Evolutionary conservation across 2,329 filamentous ascomycete species (phyloP), one percentile per base, ranked within the genome.

Genomic region (Atkinsonella texensis): DNA sequence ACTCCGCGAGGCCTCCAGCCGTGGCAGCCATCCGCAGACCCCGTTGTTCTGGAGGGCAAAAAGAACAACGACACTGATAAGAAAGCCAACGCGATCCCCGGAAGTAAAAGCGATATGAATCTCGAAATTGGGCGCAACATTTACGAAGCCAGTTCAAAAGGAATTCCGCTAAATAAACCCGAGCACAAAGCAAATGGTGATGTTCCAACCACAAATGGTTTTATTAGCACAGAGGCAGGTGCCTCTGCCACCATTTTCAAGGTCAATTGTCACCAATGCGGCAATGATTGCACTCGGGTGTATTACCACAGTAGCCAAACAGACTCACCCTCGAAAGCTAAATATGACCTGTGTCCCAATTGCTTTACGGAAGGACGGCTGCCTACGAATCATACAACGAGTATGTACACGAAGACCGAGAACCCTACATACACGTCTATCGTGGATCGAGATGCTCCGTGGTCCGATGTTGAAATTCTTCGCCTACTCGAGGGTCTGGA

Each of bases 41-140:
- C 88, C 7, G 69, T 82, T 41, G 73, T 83, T 4, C 63, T 76
- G n/a, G 73, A 82, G 56, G 81, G 80, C 51, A 82, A 80, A 64
- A 75, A 74, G 58, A 77, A 69, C 56, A 67, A 68, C 49, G 79
- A 85, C 47, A 95, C 90, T 0, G 89, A 95, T n/a, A 72, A 68
- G 53, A 84, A 83, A 62, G 85, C 85, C 1, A 79, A 74, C 41
- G 79, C 85, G 8, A 77, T 79, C 11, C 75, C 83, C 4, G 76
- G 77, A 6, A 73, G 78, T 52, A 95, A 95, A 71, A 75, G 80
- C 33, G 90, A 95, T 59, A 76, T 93, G 54, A 96, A 94, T 64
- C 78, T 95, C n/a, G 87, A 95, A 64, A 83, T 97, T 54, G 85
- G 89, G 56, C 87, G 93, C 56, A 97, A 95, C 67, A 89, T 97